Evolutionary conservation across 371 early-diverging fungal species (phyloP).

Genomic region (Mucor racemosus): DNA sequence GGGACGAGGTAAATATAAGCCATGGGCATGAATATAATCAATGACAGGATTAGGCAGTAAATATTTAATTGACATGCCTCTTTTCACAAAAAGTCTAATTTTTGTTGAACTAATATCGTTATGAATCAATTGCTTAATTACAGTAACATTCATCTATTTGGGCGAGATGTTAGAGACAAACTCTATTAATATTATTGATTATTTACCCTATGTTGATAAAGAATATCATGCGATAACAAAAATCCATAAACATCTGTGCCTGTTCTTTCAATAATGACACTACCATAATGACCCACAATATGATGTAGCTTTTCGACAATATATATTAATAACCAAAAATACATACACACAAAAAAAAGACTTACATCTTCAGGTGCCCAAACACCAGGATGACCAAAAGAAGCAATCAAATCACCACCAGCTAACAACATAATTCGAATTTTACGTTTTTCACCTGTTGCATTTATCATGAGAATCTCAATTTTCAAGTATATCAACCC

Average conservation of each 20-base stretch:
- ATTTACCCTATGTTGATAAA: slow-evolving; percentile 83
- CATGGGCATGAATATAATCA: slow-evolving; percentile 81
- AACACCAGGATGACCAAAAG: slow-evolving; percentile 89
- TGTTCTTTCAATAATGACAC: slow-evolving; percentile 93
- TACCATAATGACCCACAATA: slow-evolving; percentile 92
- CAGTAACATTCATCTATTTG: slow-evolving; percentile 79
- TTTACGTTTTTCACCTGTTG: slow-evolving; percentile 48
- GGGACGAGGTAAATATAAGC: slow-evolving; percentile 61
- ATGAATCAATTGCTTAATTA: slow-evolving; percentile 94
- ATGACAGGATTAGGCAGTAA: slow-evolving; percentile 92
- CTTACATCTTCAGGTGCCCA: slow-evolving; percentile 93
- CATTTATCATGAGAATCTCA: background rate
- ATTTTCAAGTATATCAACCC: too few relatives aligned
- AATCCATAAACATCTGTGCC: slow-evolving; percentile 94
- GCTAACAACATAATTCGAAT: slow-evolving; percentile 92
- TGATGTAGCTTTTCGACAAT: slow-evolving; percentile 76
- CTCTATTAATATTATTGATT: too few relatives aligned
- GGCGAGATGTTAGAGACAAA: background rate
- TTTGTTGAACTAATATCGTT: slow-evolving; percentile 97
- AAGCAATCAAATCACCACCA: slow-evolving; percentile 96
- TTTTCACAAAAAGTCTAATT: slow-evolving; percentile 91
- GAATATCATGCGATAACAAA: slow-evolving; percentile 84
- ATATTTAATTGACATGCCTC: slow-evolving; percentile 95
- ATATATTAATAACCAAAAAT: background rate
- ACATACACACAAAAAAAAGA: background rate